Evolutionary conservation across 2,329 filamentous ascomycete species (phyloP), one percentile per base, ranked within the genome.

Genomic region (Dryadomyces quercivorus): DNA sequence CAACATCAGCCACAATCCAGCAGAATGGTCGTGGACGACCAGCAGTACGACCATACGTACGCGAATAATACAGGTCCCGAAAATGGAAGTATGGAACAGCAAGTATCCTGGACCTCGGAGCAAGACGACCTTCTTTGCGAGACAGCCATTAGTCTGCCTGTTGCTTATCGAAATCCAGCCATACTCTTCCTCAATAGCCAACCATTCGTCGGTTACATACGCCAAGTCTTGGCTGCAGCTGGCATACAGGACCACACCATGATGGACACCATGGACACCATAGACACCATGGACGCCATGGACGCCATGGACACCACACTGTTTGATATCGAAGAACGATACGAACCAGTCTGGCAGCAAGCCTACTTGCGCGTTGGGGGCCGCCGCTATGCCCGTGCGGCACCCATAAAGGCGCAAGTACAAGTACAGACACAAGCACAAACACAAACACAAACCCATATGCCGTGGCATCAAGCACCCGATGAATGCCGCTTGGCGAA

Each of bases 331-430:
- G 43, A 22, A 16, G 31, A 47, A 7, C 0, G 38, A 10, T 9
- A 40, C 5, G 51, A 53, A 9, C 51, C 51, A 15, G 13, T 31
- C 4, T 53, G 51, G 51, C 51, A 53, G 22, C 44, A 48, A 16
- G 20, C 44, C 18, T 53, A 48, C 34, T 20, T 53, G 16, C 51
- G 44, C 13, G 40, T 53, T 9, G 43, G 31, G 6, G 51, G 51
- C 21, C 8, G 8, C 4, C 51, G 51, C 20, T 53, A 53, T 26
- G 20, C 44, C 10, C 15, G 21, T 22, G 44, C 13, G 5, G 2
- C 16, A 7, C 18, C 51, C 44, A 53, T 48, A 15, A 38, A 13
- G n/a, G 40, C 50, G 6, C 42, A 16, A 40, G 38, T 20, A 42
- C 15, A 26, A 20, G 6, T 21, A 2, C 16, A 34, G 2, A 20